These are phyloP conservation scores for Dactylis glomerata DNA, from an alignment of 176 grass and related monocot genomes.

Conservation along the genomic window DNA sequence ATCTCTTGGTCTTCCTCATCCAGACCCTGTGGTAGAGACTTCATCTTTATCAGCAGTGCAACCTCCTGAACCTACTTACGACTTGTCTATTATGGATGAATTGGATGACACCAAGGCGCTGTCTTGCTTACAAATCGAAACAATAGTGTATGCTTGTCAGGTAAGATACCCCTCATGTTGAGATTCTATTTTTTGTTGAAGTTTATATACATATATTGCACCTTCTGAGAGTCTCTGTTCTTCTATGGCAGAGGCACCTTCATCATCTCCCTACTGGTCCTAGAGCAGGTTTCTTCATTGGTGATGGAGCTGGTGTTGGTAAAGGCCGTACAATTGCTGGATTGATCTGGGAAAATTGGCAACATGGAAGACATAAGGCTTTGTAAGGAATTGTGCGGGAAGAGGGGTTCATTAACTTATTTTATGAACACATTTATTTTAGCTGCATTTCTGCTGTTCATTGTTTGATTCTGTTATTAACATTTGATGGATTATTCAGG, in stretches of 20 bases:
- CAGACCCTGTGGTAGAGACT: constrained; percentile 96
- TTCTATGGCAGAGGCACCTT: constrained; percentile 70
- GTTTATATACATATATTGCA: neutral
- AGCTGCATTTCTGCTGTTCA: neutral
- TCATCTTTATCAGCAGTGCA: constrained; percentile 96
- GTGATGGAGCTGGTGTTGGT: constrained; percentile 98
- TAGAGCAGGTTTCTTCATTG: constrained; percentile 96
- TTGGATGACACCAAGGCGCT: constrained; percentile 70
- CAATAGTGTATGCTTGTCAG: constrained; percentile 94
- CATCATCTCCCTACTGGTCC: constrained; percentile 81
- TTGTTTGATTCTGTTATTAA: constrained; percentile 10
- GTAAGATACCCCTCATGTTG: constrained; percentile 39
- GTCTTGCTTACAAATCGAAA: constrained; percentile 98
- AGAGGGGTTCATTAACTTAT: constrained; percentile 7
- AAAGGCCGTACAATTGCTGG: constrained; percentile 97
- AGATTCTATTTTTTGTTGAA: constrained; percentile 1
- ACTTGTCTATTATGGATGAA: constrained; percentile 66
- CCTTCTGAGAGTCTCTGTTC: constrained; percentile 31
- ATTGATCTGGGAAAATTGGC: constrained; percentile 98
- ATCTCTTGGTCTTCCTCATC: constrained; percentile 78
- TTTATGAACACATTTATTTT: constrained; percentile 7
- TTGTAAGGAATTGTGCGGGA: constrained; percentile 56
- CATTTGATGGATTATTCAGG: constrained; percentile 38
- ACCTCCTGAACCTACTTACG: constrained; percentile 90
- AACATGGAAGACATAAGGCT: constrained; percentile 78